Evolutionary conservation across 2,329 filamentous ascomycete genomes (phyloP).

Genomic region (Metarhizium robertsii): DNA sequence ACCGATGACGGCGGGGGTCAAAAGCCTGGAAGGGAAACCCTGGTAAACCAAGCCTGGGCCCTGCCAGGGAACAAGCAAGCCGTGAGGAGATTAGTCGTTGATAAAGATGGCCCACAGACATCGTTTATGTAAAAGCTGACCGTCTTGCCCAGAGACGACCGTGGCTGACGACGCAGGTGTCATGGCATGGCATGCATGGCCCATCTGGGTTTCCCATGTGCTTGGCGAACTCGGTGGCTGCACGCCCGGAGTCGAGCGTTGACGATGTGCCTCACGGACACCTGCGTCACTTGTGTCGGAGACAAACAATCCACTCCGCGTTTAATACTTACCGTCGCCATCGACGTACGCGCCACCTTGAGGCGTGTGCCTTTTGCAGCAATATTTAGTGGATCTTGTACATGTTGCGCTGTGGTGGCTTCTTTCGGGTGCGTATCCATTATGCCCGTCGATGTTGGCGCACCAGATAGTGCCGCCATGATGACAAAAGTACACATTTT

Average conservation of each 20-base stretch:
- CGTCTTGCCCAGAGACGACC: not conserved
- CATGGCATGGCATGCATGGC: not conserved
- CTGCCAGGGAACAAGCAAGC: not conserved
- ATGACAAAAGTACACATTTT: not conserved
- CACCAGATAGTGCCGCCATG: not conserved
- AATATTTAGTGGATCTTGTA: not conserved
- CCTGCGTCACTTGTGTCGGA: not conserved
- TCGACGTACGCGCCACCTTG: conserved; percentile 3
- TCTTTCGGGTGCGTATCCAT: not conserved
- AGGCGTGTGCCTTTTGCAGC: not conserved
- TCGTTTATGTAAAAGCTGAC: too few relatives aligned
- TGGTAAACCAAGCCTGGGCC: conserved; percentile 3
- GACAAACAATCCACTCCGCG: not conserved
- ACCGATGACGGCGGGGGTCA: conserved; percentile 3
- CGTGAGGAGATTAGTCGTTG: too few relatives aligned
- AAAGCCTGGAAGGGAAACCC: not conserved
- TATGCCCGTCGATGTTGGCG: not conserved
- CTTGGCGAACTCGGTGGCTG: not conserved
- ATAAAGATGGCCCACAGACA: too few relatives aligned
- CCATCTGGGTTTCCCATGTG: not conserved
- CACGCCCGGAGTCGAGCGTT: not conserved
- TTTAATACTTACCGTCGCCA: not conserved
- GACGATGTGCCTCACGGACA: not conserved
- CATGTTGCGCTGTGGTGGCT: conserved; percentile 1
- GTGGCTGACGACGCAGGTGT: not conserved